Evolutionary conservation across 2,329 filamentous ascomycete genomes (phyloP).

Genomic region (Fusarium dimerum): DNA sequence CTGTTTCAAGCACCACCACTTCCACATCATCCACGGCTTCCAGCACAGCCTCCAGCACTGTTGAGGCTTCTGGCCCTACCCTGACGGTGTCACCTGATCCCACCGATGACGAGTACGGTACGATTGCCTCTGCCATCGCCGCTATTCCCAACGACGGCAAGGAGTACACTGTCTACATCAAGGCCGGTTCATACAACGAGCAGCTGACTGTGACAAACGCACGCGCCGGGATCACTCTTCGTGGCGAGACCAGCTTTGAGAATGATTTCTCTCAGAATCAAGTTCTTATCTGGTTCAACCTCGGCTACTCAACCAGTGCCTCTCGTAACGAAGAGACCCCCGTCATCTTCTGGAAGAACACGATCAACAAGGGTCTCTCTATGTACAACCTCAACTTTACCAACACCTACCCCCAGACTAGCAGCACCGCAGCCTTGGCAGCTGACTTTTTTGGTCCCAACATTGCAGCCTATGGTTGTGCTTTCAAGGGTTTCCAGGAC

Average conservation of each 20-base stretch:
- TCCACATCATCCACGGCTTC: slow-evolving; percentile 12
- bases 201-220: slow-evolving; percentile 18
- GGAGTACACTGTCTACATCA: slow-evolving; percentile 25
- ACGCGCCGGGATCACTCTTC: slow-evolving; percentile 17
- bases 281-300: slow-evolving; percentile 20
- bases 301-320: slow-evolving; percentile 35
- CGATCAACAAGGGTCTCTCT: slow-evolving; percentile 46
- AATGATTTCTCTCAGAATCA: slow-evolving; percentile 25
- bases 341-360: slow-evolving; percentile 46
- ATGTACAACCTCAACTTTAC: slow-evolving; percentile 61
- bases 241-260: slow-evolving; percentile 22
- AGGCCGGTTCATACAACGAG: slow-evolving; percentile 26
- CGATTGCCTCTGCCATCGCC: slow-evolving; percentile 43
- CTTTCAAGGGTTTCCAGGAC: slow-evolving; percentile 50
- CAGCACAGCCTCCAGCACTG: slow-evolving; percentile 1
- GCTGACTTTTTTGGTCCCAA: slow-evolving; percentile 35
- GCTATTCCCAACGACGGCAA: slow-evolving; percentile 35
- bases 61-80: slow-evolving; percentile 2
- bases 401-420: slow-evolving; percentile 46
- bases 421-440: slow-evolving; percentile 44
- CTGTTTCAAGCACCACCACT: slow-evolving; percentile 1
- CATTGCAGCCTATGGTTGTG: slow-evolving; percentile 41
- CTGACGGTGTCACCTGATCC: slow-evolving; percentile 36
- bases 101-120: slow-evolving; percentile 40
- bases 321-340: slow-evolving; percentile 45